Conservation (phyloP, 2,329 filamentous ascomycete genomes). For the Zymoseptoria crescenta region DNA sequence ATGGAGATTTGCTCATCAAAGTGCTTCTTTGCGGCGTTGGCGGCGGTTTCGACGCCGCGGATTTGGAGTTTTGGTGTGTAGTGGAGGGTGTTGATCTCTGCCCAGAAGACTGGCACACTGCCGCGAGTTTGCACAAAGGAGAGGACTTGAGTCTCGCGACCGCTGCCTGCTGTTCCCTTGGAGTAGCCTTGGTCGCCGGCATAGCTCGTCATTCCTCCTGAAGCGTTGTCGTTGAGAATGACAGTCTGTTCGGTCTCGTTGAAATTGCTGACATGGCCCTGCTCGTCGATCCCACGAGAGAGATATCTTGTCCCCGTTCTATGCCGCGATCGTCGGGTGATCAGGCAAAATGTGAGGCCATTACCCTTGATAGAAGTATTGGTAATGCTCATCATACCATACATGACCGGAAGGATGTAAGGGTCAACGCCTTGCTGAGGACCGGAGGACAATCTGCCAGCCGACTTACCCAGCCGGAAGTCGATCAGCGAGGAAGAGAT, state of each 20-base stretch:
- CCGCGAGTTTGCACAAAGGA: conserved; percentile 95
- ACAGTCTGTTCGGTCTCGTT: conserved; percentile 96
- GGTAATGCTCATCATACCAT: conserved; percentile 88
- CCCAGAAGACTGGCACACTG: conserved; percentile 93
- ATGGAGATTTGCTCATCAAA: conserved; percentile 88
- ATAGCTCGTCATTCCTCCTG: conserved; percentile 68
- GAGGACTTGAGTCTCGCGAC: conserved; percentile 76
- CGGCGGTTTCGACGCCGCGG: conserved; percentile 70
- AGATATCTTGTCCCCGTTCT: conserved; percentile 91
- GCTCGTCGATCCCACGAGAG: conserved; percentile 84
- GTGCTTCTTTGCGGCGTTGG: conserved; percentile 72
- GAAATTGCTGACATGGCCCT: conserved; percentile 95
- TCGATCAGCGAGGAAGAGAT: conserved; percentile 86
- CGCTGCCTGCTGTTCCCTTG: conserved; percentile 59
- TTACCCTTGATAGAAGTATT: conserved; percentile 79
- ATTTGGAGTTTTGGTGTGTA: conserved; percentile 90
- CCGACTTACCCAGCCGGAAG: conserved; percentile 59
- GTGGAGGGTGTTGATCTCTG: conserved; percentile 85
- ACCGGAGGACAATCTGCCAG: conserved; percentile 54
- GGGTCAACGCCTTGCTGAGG: conserved; percentile 74
- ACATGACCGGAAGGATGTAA: conserved; percentile 91
- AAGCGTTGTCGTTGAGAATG: conserved; percentile 72
- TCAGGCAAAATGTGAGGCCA: conserved; percentile 74
- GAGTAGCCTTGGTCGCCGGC: conserved; percentile 68
- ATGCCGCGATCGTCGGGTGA: conserved; percentile 81